Evolutionary conservation across 139 green algal genomes (phyloP).

Genomic region (Trebouxia sp.): DNA sequence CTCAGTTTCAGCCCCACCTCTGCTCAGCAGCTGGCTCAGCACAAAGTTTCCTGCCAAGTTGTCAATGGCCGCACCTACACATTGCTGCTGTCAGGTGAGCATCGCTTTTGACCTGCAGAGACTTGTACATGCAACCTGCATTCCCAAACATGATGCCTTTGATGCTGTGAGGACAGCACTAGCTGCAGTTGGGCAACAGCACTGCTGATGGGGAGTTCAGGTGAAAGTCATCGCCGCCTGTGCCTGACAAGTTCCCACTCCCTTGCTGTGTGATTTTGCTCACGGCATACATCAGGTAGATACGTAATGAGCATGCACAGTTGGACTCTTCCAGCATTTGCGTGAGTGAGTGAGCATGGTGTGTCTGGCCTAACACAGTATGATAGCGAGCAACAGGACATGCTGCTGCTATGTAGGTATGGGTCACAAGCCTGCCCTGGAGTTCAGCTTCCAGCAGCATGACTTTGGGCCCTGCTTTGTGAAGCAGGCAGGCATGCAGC

Average conservation of each 20-base stretch:
- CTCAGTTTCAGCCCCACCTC: slow-evolving; percentile 67
- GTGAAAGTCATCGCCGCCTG: too few relatives aligned
- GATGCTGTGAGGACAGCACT: too few relatives aligned
- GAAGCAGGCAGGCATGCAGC: slow-evolving; percentile 60
- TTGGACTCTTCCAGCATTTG: too few relatives aligned
- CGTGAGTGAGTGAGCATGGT: too few relatives aligned
- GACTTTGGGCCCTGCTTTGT: slow-evolving; percentile 74
- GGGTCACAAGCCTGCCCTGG: slow-evolving; percentile 72
- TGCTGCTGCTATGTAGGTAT: slow-evolving; percentile 38
- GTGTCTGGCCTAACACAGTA: too few relatives aligned
- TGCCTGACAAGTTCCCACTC: too few relatives aligned
- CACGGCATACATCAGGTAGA: too few relatives aligned
- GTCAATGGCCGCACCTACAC: slow-evolving; percentile 47
- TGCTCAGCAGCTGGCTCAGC: slow-evolving; percentile 54
- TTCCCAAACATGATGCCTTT: too few relatives aligned
- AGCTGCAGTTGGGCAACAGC: too few relatives aligned
- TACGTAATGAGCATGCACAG: too few relatives aligned
- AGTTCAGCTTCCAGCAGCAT: slow-evolving; percentile 65
- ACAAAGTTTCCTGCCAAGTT: slow-evolving; percentile 64
- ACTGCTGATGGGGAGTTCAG: too few relatives aligned
- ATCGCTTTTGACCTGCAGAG: neutral
- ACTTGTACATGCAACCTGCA: neutral
- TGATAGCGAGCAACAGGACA: neutral
- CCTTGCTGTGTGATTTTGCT: too few relatives aligned
- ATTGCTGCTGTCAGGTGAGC: slow-evolving; percentile 29